A percentile compares a stretch with the other conserved stretches of the same genome.
Conservation (phyloP, 2,329 filamentous ascomycete genomes). For the Penicillium frequentans region DNA sequence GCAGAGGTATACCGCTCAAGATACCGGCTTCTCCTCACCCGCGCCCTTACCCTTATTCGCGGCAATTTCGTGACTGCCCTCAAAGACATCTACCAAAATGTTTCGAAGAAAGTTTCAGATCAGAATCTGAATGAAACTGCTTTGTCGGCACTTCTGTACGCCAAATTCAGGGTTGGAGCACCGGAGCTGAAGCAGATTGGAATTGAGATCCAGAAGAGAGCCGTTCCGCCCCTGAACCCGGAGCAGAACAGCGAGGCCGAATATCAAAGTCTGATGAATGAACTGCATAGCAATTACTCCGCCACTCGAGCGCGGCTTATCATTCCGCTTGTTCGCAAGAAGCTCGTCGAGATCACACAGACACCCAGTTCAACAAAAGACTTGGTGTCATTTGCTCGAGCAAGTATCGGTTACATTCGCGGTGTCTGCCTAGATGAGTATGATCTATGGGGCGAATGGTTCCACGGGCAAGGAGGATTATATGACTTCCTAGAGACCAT, state of each 20-base stretch:
- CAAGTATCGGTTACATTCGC: slow-evolving; percentile 64
- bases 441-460: slow-evolving; percentile 67
- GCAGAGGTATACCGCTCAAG: slow-evolving; percentile 83
- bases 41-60: slow-evolving; percentile 65
- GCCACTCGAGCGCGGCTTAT: slow-evolving; percentile 60
- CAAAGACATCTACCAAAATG: slow-evolving; percentile 62
- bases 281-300: slow-evolving; percentile 64
- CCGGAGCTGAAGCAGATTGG: slow-evolving; percentile 66
- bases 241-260: slow-evolving; percentile 61
- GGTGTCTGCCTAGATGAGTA: slow-evolving; percentile 67
- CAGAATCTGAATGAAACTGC: slow-evolving; percentile 70
- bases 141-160: slow-evolving; percentile 69
- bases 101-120: slow-evolving; percentile 63
- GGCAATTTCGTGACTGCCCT: slow-evolving; percentile 65
- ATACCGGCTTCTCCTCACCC: slow-evolving; percentile 77
- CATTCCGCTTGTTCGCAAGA: slow-evolving; percentile 63
- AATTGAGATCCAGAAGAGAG: slow-evolving; percentile 66
- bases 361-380: slow-evolving; percentile 62
- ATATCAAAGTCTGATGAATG: slow-evolving; percentile 65
- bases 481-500: slow-evolving; percentile 68
- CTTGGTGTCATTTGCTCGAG: slow-evolving; percentile 64
- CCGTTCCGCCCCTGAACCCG: slow-evolving; percentile 59
- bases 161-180: slow-evolving; percentile 68
- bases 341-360: slow-evolving; percentile 55
- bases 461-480: slow-evolving; percentile 61